Conservation (phyloP, 163 green algal genomes). For the Dunaliella salina region DNA sequence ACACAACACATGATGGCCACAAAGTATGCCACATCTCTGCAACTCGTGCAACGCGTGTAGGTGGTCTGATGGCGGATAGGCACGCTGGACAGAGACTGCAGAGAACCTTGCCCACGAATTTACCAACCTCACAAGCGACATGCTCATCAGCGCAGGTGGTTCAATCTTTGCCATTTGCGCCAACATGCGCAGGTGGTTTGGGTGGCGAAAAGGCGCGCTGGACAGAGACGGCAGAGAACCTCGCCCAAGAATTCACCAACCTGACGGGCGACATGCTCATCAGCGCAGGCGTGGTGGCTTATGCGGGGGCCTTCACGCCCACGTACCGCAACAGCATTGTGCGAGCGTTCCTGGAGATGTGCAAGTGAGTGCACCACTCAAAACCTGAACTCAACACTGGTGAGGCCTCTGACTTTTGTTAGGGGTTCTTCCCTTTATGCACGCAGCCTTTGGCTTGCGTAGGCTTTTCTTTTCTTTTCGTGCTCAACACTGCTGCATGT, state of each 20-base stretch:
- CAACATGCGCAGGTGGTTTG: constrained; percentile 41
- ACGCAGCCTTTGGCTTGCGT: too few relatives aligned
- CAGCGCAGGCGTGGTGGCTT: constrained; percentile 60
- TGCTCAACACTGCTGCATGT: too few relatives aligned
- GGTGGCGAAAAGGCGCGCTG: constrained; percentile 53
- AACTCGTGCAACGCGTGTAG: constrained; percentile 12
- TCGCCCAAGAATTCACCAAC: constrained; percentile 47
- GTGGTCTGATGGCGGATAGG: constrained; percentile 44
- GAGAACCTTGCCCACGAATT: constrained; percentile 45
- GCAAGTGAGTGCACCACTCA: constrained; percentile 22
- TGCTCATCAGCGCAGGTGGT: constrained; percentile 56
- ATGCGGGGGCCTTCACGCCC: constrained; percentile 69
- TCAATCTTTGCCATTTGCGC: background rate
- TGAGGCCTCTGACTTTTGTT: too few relatives aligned
- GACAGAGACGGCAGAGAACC: constrained; percentile 49
- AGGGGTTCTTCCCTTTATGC: too few relatives aligned
- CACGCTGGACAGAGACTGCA: constrained; percentile 57
- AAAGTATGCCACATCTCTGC: background rate
- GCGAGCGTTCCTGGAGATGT: constrained; percentile 48
- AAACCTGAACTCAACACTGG: too few relatives aligned
- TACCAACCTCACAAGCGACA: constrained; percentile 63
- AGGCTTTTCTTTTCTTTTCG: too few relatives aligned
- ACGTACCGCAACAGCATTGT: constrained; percentile 53
- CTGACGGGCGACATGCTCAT: constrained; percentile 73
- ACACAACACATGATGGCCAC: background rate